Base-by-base conservation (phyloP, 2,329 filamentous ascomycete genomes). In the Thermothelomyces thermophilus region DNA sequence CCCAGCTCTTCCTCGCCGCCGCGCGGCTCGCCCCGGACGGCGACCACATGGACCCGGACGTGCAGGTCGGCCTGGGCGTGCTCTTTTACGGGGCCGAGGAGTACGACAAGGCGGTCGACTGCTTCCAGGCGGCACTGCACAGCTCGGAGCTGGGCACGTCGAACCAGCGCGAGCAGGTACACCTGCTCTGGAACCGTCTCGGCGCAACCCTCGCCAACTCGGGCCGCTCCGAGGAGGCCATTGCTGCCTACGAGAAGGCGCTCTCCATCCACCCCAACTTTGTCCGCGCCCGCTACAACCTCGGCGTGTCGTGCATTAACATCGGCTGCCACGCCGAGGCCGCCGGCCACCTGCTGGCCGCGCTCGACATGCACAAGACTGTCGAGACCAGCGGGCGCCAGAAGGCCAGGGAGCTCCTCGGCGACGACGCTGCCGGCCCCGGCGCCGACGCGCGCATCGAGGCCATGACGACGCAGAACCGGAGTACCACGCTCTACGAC, bases 11-110 rank as follows among this genome's bases (percentile, higher is more conserved):
- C 71, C 95, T 98, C 64, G 75, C 84, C 65, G 93, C 93, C 0
- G 93, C 93, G 0, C 90, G 95, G 62, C 80, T 96, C 42, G 93
- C 88, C 26, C 93, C 93, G 0, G 84, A 88, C 42, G 93, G 91
- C 53, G 88, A 90, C 63, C 88, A 93, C 63, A 97, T 98, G 87
- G 94, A 98, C 63, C 93, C 93, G 0, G 93, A 98, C 65, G 93
- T 98, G 7, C 94, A 98, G 70, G 93, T 98, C 51, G 93, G 93
- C 1, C 77, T 98, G 1, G 94, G 94, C 31, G 93, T 98, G 4
- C 79, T 98, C 14, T 97, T 98, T 73, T 98, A 98, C 70, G 93
- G 91, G 45, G 90, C 88, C 26, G 93, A 98, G 69, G 91, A 97
- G 65, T 97, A 96, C 72, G 88, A 93, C 66, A 98, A 98, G 73